Percentiles rank a stretch among this genome's conserved stretches.
phyloP scores from a whole-genome alignment of 2,329 filamentous ascomycete genomes.

The Dactylonectria macrodidyma region DNA sequence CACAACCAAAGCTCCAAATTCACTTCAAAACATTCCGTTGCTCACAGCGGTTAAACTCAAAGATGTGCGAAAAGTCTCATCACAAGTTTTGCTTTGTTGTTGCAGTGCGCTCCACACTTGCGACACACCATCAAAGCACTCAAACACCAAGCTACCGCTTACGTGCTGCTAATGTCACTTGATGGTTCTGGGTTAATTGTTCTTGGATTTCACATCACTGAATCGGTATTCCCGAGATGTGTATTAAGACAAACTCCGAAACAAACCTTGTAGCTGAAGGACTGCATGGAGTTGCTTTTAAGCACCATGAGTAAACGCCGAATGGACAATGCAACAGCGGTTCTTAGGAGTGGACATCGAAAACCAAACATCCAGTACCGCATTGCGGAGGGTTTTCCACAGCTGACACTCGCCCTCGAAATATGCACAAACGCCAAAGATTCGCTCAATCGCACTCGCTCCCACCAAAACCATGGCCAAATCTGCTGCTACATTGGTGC shows the following conservation, averaged over 20 bases:
- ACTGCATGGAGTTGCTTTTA: too few relatives aligned
- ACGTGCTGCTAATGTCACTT: background rate
- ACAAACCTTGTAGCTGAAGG: too few relatives aligned
- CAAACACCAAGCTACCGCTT: constrained; percentile 9
- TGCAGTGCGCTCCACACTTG: constrained; percentile 10
- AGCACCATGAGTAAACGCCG: too few relatives aligned
- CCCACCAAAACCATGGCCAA: background rate
- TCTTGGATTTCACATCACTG: background rate
- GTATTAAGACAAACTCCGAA: too few relatives aligned
- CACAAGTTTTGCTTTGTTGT: constrained; percentile 22
- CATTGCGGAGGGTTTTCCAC: background rate
- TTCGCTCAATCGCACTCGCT: background rate
- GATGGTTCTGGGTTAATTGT: background rate
- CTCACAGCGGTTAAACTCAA: background rate
- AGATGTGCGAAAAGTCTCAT: constrained; percentile 7
- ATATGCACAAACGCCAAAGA: background rate
- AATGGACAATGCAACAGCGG: too few relatives aligned
- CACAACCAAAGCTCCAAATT: too few relatives aligned
- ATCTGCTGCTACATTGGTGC: background rate
- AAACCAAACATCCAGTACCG: background rate
- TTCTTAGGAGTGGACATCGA: background rate
- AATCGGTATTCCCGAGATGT: too few relatives aligned
- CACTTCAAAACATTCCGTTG: background rate
- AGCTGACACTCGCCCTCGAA: background rate
- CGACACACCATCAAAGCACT: constrained; percentile 4